phyloP scores from a whole-genome alignment of 352 stramenopile genomes.

The Phytophthora vignae region DNA sequence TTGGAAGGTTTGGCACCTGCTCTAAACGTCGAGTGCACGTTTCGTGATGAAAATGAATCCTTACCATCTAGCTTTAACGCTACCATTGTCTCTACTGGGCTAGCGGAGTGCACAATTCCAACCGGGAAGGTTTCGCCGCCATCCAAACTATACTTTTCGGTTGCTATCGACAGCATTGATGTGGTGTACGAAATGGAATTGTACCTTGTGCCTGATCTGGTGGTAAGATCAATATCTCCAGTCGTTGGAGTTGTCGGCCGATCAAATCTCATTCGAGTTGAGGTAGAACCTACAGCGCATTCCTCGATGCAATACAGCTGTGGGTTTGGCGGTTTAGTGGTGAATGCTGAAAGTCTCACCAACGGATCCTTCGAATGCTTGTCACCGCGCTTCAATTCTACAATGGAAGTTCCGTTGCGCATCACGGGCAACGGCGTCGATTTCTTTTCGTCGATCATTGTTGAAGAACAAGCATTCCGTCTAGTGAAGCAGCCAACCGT shows the following conservation, averaged over 20 bases:
- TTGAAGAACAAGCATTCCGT: constrained; percentile 23
- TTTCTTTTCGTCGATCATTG: constrained; percentile 34
- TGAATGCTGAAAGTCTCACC: not conserved
- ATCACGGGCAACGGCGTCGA: constrained; percentile 58
- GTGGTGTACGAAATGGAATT: constrained; percentile 33
- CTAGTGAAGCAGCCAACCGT: constrained; percentile 36
- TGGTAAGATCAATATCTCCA: constrained; percentile 36
- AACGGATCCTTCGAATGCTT: constrained; percentile 36
- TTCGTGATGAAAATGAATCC: constrained; percentile 13
- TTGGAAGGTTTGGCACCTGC: constrained; percentile 25
- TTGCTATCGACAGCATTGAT: constrained; percentile 33
- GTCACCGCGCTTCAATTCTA: constrained; percentile 19
- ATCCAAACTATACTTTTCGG: constrained; percentile 23
- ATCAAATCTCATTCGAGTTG: constrained; percentile 30
- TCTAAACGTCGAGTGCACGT: constrained; percentile 36
- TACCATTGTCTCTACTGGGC: constrained; percentile 7
- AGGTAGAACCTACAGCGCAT: constrained; percentile 9
- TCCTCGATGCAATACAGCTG: constrained; percentile 29
- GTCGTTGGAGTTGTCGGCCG: constrained; percentile 29
- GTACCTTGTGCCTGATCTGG: constrained; percentile 13
- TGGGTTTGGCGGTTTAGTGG: constrained; percentile 32
- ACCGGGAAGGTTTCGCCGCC: not conserved
- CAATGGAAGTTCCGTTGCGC: constrained; percentile 20
- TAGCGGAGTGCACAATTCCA: constrained; percentile 32
- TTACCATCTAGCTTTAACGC: constrained; percentile 5